Evolutionary conservation across 148 eudicot genomes (phyloP), one percentile per base, ranked within the genome.

Genomic region (Simmondsia chinensis): DNA sequence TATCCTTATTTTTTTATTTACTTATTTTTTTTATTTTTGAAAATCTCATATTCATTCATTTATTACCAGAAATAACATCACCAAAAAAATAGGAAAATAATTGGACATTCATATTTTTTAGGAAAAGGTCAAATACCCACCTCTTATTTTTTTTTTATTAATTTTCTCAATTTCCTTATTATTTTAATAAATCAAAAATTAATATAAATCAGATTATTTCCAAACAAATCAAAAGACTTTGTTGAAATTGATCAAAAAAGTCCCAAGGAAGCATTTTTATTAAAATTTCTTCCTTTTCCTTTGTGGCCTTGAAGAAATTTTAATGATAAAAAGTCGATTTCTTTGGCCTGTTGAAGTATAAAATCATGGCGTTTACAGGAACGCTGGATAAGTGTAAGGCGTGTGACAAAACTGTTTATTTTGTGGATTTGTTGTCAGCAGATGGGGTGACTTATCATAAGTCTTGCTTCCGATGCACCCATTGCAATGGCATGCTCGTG

Each of bases 361-460:
- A 33, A 13, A 12, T 16, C 13, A 91, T 91, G 99, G 46, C 95
- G 37, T 91, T 91, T 64, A 91, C 96, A 3, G 99, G 99, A 43
- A 91, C 99, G 36, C 68, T 80, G 57, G 99, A 91, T 40, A 91
- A 85, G 67, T 91, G 99, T 94, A 91, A 77, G 50, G 95, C 88
- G 41, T 91, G 99, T 54, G 99, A 91, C 39, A 91, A 82, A 50
- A 91, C 95, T 7, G 95, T 91, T 27, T 91, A 91, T 20, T 91
- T 91, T 37, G 68, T 85, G 20, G 99, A 91, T 86, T 63, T 91
- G 65, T 66, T 91, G 46, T 36, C 94, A 16, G 95, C 85, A 14
- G 99, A 91, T 73, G 99, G 99, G 24, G 42, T 67, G 4, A 79
- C 77, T 47, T 91, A 66, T 51, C 99, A 91, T 35, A 91, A 91